Percentiles rank a stretch among this genome's conserved stretches.
These are phyloP conservation scores for Medicago arabica DNA, from an alignment of 306 rosid genomes.

Conservation along the genomic window DNA sequence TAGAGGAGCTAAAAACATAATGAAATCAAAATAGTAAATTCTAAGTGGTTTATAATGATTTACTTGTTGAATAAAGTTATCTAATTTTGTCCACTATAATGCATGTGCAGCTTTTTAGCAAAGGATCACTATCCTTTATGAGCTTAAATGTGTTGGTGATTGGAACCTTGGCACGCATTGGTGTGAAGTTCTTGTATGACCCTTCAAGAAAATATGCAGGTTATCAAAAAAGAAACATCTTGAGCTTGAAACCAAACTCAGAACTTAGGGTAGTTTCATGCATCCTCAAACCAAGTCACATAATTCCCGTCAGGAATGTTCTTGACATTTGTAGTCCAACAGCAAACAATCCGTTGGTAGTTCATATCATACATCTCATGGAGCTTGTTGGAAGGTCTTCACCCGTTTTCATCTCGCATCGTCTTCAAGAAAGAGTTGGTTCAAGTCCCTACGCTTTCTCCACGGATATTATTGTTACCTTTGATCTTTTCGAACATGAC, in stretches of 20 bases:
- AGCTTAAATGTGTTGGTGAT: neutral
- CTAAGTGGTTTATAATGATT: no score
- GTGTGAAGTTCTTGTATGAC: slow-evolving; percentile 24
- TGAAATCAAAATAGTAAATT: no score
- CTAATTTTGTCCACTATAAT: neutral
- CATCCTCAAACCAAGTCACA: slow-evolving; percentile 8
- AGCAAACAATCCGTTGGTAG: neutral
- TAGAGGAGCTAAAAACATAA: no score
- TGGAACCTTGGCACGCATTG: neutral
- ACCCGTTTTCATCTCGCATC: neutral
- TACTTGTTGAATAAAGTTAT: slow-evolving; percentile 1
- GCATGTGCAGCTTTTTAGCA: slow-evolving; percentile 7
- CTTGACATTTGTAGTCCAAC: slow-evolving; percentile 1
- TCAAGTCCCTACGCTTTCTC: neutral
- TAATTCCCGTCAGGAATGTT: neutral
- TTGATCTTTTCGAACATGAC: slow-evolving; percentile 26
- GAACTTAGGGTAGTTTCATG: slow-evolving; percentile 16
- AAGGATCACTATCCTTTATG: neutral
- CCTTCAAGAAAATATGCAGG: slow-evolving; percentile 31
- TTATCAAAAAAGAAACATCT: slow-evolving; percentile 22
- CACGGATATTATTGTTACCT: neutral
- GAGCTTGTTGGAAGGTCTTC: slow-evolving; percentile 12
- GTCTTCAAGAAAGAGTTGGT: neutral
- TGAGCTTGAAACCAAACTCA: slow-evolving; percentile 14
- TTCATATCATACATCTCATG: slow-evolving; percentile 16